Percentiles rank a stretch among this genome's conserved stretches.
Conservation (phyloP, 1,284 basidiomycete genomes). For the Vanrija sp. region DNA sequence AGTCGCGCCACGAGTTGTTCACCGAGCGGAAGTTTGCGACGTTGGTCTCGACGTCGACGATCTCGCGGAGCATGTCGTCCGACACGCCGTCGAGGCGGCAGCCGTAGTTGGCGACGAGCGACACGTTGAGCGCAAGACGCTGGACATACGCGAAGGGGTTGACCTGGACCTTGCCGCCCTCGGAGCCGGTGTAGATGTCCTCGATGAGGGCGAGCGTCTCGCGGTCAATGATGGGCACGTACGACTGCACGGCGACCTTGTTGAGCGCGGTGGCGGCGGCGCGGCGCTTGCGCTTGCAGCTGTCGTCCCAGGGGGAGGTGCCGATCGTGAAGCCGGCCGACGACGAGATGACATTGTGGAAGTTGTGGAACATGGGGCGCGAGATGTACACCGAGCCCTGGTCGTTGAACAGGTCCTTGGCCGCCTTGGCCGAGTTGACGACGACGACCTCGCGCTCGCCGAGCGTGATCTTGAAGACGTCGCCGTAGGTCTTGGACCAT, state of each 20-base stretch:
- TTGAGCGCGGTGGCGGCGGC: slow-evolving; percentile 19
- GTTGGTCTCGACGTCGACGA: slow-evolving; percentile 12
- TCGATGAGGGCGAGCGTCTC: slow-evolving; percentile 19
- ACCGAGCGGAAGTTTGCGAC: slow-evolving; percentile 15
- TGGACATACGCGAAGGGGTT: slow-evolving; percentile 14
- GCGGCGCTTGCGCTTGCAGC: slow-evolving; percentile 19
- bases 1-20: slow-evolving; percentile 11
- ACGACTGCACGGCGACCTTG: slow-evolving; percentile 11
- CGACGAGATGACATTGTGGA: slow-evolving; percentile 14
- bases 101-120: slow-evolving; percentile 18
- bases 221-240: slow-evolving; percentile 19
- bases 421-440: slow-evolving; percentile 18
- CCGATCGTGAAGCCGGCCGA: slow-evolving; percentile 18
- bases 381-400: slow-evolving; percentile 17
- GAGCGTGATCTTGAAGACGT: slow-evolving; percentile 20
- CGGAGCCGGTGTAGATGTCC: slow-evolving; percentile 14
- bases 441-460: slow-evolving; percentile 22
- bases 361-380: slow-evolving; percentile 19
- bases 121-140: slow-evolving; percentile 19
- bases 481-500: slow-evolving; percentile 20
- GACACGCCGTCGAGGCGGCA: slow-evolving; percentile 10
- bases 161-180: slow-evolving; percentile 10
- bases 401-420: slow-evolving; percentile 19
- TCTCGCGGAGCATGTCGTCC: slow-evolving; percentile 15
- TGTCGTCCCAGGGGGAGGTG: slow-evolving; percentile 20